phyloP scores from a whole-genome alignment of 371 early-diverging fungal species.

The Mucor circinelloides region DNA sequence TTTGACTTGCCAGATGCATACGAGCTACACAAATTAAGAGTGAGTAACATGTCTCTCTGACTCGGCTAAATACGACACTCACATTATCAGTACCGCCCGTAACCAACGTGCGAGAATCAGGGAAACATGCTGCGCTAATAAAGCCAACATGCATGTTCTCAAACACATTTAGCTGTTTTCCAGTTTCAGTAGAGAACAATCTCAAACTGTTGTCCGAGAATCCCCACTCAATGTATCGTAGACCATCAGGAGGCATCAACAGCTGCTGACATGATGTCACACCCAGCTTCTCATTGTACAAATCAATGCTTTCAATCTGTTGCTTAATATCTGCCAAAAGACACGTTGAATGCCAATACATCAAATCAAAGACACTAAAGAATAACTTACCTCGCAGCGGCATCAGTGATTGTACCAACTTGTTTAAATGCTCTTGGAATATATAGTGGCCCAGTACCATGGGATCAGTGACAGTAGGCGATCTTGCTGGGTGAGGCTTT shows the following conservation, averaged over 20 bases:
- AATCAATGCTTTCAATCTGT: conserved; percentile 56
- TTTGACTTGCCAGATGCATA: conserved; percentile 69
- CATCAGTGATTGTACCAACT: conserved; percentile 56
- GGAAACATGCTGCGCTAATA: conserved; percentile 68
- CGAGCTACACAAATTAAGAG: conserved; percentile 35
- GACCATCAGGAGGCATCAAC: conserved; percentile 59
- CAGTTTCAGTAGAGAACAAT: conserved; percentile 61
- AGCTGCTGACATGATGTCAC: conserved; percentile 54
- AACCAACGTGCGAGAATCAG: conserved; percentile 66
- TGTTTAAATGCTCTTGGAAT: conserved; percentile 55
- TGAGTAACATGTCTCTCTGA: no score
- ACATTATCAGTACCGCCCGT: conserved; percentile 77
- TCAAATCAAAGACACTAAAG: neutral
- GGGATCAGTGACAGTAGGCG: conserved; percentile 38
- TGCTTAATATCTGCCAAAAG: conserved; percentile 58
- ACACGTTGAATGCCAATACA: neutral
- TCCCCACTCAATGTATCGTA: conserved; percentile 76
- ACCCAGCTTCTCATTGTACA: conserved; percentile 52
- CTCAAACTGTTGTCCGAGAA: conserved; percentile 71
- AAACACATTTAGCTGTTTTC: conserved; percentile 66
- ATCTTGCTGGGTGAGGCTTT: conserved; percentile 71
- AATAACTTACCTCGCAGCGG: conserved; percentile 54
- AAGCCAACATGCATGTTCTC: conserved; percentile 75
- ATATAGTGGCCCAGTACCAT: conserved; percentile 44
- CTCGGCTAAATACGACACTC: conserved; percentile 9